Evolutionary conservation across 768 basidiomycete species (phyloP).

Genomic region (Lepiota brunneoincarnata): DNA sequence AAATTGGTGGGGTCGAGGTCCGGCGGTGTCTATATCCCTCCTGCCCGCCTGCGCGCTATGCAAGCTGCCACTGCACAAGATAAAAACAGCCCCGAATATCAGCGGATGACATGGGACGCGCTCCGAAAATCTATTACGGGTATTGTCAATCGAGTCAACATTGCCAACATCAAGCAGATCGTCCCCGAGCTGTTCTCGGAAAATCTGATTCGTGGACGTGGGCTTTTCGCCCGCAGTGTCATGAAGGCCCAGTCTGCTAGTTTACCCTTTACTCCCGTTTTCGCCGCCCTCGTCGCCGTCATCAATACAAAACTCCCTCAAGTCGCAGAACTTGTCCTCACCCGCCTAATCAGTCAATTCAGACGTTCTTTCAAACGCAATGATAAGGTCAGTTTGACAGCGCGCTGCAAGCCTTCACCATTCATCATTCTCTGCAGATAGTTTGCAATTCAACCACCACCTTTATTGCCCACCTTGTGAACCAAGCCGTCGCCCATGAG

Average conservation of each 20-base stretch:
- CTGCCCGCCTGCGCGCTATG: constrained; percentile 87
- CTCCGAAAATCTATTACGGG: constrained; percentile 96
- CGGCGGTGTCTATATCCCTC: constrained; percentile 96
- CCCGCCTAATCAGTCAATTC: constrained; percentile 92
- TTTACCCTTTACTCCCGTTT: constrained; percentile 96
- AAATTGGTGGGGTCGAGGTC: constrained; percentile 80
- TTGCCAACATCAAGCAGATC: constrained; percentile 92
- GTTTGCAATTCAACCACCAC: constrained; percentile 93
- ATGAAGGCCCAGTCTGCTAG: constrained; percentile 99
- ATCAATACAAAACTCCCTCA: constrained; percentile 97
- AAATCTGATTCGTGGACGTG: constrained; percentile 91
- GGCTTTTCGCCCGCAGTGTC: constrained; percentile 88
- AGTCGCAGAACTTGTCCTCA: constrained; percentile 89
- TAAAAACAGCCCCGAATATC: constrained; percentile 86
- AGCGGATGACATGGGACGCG: constrained; percentile 96
- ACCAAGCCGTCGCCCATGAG: constrained; percentile 92
- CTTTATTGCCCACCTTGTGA: constrained; percentile 88
- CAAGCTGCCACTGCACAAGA: constrained; percentile 80
- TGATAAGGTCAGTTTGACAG: constrained; percentile 74
- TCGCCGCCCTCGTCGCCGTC: constrained; percentile 90
- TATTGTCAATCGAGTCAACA: constrained; percentile 99
- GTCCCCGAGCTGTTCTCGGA: constrained; percentile 90
- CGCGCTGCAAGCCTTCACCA: not conserved
- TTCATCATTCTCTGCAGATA: constrained; percentile 46
- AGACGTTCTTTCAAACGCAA: constrained; percentile 93